Evolutionary conservation across 2,329 filamentous ascomycete genomes (phyloP).

Genomic region (Curvularia eragrostidis): DNA sequence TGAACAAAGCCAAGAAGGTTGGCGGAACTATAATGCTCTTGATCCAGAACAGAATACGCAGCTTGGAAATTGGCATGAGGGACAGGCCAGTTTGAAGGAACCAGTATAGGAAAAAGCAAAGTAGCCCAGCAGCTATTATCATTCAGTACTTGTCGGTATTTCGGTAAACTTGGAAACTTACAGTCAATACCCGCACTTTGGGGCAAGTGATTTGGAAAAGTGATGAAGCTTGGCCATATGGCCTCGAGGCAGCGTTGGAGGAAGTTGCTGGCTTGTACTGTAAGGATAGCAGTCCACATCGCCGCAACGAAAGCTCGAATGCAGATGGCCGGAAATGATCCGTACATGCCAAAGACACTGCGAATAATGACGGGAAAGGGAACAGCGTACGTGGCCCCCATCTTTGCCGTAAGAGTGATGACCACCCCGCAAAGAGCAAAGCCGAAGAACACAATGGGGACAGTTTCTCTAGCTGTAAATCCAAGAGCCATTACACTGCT

Average conservation of each 20-base stretch:
- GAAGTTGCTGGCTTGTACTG: constrained; percentile 55
- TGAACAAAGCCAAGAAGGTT: constrained; percentile 54
- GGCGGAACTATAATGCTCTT: constrained; percentile 55
- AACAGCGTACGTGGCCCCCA: constrained; percentile 50
- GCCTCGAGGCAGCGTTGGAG: constrained; percentile 55
- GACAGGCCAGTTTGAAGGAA: constrained; percentile 55
- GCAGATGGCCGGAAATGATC: constrained; percentile 54
- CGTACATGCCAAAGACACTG: constrained; percentile 55
- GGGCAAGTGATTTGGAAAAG: constrained; percentile 50
- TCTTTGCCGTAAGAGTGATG: constrained; percentile 58
- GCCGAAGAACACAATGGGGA: constrained; percentile 58
- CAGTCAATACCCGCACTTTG: constrained; percentile 40
- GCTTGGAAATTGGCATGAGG: constrained; percentile 54
- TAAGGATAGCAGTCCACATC: constrained; percentile 58
- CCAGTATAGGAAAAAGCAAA: constrained; percentile 62
- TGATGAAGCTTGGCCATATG: constrained; percentile 49
- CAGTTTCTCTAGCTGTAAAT: constrained; percentile 57
- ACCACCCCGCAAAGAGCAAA: constrained; percentile 57
- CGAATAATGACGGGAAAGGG: constrained; percentile 54
- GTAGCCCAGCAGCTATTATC: constrained; percentile 53
- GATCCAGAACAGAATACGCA: constrained; percentile 54
- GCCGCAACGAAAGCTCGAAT: constrained; percentile 54
- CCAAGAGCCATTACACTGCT: constrained; percentile 53
- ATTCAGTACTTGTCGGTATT: background rate
- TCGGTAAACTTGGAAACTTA: constrained; percentile 10